A percentile compares a stretch with the other conserved stretches of the same genome.
Conservation (phyloP, 768 basidiomycete genomes). For the Boletus speciosus region DNA sequence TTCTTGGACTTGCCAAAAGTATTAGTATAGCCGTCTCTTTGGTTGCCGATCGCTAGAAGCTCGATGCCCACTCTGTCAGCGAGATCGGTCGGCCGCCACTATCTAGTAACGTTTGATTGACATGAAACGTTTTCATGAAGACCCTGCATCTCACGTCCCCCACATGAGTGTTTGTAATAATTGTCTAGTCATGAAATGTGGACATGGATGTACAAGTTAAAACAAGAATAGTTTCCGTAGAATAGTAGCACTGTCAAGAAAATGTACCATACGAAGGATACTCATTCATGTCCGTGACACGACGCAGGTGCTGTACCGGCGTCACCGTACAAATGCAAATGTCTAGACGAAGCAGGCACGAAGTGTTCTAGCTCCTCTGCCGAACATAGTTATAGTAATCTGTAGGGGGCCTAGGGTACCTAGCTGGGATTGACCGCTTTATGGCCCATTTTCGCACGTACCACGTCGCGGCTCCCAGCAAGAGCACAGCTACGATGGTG, state of each 20-base stretch:
- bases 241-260: background rate
- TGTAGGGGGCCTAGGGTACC: conserved; percentile 23
- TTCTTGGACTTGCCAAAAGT: too few species aligned
- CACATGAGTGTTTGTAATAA: background rate
- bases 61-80: background rate
- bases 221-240: background rate
- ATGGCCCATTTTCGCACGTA: conserved; percentile 49
- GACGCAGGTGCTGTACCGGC: background rate
- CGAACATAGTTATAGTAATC: conserved; percentile 18
- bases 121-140: background rate
- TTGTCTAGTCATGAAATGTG: background rate
- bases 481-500: conserved; percentile 44
- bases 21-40: background rate
- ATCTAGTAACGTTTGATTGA: background rate
- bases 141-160: background rate
- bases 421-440: conserved; percentile 24
- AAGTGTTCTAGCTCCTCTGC: background rate
- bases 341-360: background rate
- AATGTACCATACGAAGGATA: background rate
- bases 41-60: background rate
- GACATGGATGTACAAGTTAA: too few species aligned
- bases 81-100: background rate
- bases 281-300: background rate
- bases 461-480: conserved; percentile 40
- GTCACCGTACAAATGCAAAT: background rate